Conservation (phyloP, 805 yeast genomes). For the Saturnispora hagleri region DNA sequence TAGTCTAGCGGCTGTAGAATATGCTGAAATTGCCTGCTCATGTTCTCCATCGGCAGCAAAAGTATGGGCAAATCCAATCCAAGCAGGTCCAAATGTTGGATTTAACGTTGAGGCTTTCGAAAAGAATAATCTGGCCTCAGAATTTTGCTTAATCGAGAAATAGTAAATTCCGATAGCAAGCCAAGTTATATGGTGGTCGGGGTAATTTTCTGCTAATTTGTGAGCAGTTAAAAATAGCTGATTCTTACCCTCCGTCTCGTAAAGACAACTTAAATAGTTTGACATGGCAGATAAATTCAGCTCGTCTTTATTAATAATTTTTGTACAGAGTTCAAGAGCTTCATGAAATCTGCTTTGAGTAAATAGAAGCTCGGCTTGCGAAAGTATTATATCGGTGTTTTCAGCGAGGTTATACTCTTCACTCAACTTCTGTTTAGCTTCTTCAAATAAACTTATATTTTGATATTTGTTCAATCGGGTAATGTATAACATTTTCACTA, state of each 20-base stretch:
- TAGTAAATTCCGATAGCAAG: constrained; percentile 88
- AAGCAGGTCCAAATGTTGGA: constrained; percentile 88
- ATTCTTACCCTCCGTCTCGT: constrained; percentile 77
- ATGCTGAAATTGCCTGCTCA: constrained; percentile 95
- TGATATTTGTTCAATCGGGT: constrained; percentile 67
- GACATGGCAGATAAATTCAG: constrained; percentile 68
- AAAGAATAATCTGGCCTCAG: constrained; percentile 81
- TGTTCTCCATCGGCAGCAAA: constrained; percentile 98
- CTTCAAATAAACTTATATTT: constrained; percentile 47
- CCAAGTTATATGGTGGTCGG: constrained; percentile 81
- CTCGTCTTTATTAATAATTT: constrained; percentile 48
- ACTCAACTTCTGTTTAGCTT: constrained; percentile 53
- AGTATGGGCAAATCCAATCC: constrained; percentile 98
- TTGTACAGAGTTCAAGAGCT: constrained; percentile 68
- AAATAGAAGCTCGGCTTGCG: constrained; percentile 61
- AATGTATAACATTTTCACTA: constrained; percentile 68
- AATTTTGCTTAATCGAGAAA: constrained; percentile 56
- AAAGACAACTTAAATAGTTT: constrained; percentile 70
- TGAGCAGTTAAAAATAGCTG: constrained; percentile 75
- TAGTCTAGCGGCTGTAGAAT: constrained; percentile 87
- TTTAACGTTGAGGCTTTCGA: constrained; percentile 81
- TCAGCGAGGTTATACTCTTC: constrained; percentile 66
- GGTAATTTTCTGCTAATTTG: constrained; percentile 74
- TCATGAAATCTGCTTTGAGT: constrained; percentile 71
- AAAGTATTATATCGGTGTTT: constrained; percentile 59